A percentile compares a stretch with the other conserved stretches of the same genome.
Conservation (phyloP, 1,284 basidiomycete species). For the Cryptococcus amylolentus region DNA sequence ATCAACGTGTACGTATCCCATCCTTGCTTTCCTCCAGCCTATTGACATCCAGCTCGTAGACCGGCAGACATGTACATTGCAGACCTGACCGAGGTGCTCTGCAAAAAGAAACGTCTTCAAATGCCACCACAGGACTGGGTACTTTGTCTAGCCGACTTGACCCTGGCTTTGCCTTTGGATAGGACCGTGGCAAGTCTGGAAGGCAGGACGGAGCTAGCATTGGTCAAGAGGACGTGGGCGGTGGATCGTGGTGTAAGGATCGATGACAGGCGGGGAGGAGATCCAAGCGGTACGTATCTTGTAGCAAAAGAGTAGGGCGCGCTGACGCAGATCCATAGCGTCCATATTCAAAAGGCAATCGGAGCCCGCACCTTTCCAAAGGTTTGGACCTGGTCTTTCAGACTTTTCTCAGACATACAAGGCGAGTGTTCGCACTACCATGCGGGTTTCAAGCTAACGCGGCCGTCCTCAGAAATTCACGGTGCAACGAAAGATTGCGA, state of each 20-base stretch:
- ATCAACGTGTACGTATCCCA: constrained; percentile 69
- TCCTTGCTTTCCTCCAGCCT: background rate
- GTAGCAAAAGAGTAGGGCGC: background rate
- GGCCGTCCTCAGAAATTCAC: constrained; percentile 66
- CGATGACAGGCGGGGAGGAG: constrained; percentile 55
- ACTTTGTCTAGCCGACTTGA: constrained; percentile 69
- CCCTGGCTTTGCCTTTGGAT: constrained; percentile 85
- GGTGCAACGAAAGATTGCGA: constrained; percentile 91
- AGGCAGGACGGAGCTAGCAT: constrained; percentile 75
- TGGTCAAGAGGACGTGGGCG: constrained; percentile 76
- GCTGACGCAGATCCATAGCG: constrained; percentile 53
- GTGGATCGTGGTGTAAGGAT: constrained; percentile 59
- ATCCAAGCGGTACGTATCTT: constrained; percentile 73
- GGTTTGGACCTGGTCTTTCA: constrained; percentile 59
- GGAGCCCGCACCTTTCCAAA: constrained; percentile 59
- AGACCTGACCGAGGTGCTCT: constrained; percentile 84
- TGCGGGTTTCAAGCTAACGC: background rate
- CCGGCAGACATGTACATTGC: constrained; percentile 96
- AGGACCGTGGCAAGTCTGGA: constrained; percentile 91
- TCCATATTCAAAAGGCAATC: constrained; percentile 85
- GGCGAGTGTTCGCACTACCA: constrained; percentile 50
- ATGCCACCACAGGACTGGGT: constrained; percentile 76
- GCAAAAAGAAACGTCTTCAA: constrained; percentile 65
- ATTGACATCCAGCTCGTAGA: constrained; percentile 48
- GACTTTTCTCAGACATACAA: constrained; percentile 66